These are phyloP conservation scores for Flueggea neowawraea DNA, from an alignment of 441 rosid genomes.

Conservation along the genomic window DNA sequence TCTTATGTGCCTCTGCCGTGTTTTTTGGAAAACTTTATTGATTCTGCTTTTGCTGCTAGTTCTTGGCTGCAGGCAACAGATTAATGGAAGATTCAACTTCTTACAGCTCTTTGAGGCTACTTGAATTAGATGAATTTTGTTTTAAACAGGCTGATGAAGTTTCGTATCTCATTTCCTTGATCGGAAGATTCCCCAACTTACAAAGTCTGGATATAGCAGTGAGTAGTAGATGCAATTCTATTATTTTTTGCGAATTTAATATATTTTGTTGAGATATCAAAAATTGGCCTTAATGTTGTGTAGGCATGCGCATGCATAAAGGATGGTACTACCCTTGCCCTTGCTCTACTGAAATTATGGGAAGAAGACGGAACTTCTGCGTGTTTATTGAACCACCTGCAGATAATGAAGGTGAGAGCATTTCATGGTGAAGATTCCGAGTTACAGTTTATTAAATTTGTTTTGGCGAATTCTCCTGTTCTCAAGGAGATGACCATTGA, in stretches of 20 bases:
- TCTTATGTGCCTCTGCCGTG: neutral
- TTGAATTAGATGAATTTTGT: slow-evolving; percentile 11
- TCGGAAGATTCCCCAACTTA: slow-evolving; percentile 8
- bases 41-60: slow-evolving; percentile 2
- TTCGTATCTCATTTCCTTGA: slow-evolving; percentile 8
- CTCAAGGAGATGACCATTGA: slow-evolving; percentile 10
- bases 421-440: slow-evolving; percentile 12
- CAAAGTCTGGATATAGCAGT: slow-evolving; percentile 11
- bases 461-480: slow-evolving; percentile 5
- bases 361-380: slow-evolving; percentile 7
- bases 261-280: neutral
- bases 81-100: slow-evolving; percentile 8
- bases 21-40: neutral
- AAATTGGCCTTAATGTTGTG: neutral
- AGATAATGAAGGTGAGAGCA: slow-evolving; percentile 9
- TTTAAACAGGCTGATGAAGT: slow-evolving; percentile 12
- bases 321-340: neutral
- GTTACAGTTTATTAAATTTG: slow-evolving; percentile 12
- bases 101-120: slow-evolving; percentile 6
- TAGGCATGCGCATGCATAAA: slow-evolving; percentile 12
- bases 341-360: slow-evolving; percentile 12
- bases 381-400: slow-evolving; percentile 5
- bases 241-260: no score
- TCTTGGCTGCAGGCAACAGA: slow-evolving; percentile 15
- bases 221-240: neutral